phyloP scores from a whole-genome alignment of 257 asterid genomes.

The Ehretia macrophylla region DNA sequence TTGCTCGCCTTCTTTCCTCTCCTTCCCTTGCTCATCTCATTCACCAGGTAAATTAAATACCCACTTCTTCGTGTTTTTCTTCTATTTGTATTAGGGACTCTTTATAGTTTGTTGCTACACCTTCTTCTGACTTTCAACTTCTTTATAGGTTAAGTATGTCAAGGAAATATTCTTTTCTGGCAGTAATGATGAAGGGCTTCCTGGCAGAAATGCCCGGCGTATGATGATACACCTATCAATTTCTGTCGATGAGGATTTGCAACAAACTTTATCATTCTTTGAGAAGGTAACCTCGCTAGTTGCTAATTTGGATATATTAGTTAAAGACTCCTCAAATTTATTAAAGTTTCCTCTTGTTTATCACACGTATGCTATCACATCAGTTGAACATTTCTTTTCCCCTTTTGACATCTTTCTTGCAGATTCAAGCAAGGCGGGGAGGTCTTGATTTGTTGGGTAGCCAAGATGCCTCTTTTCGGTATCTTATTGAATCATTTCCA shows the following conservation, averaged over 20 bases:
- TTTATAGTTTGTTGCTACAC: not conserved
- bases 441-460: constrained; percentile 67
- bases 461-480: constrained; percentile 53
- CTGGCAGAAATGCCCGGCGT: constrained; percentile 63
- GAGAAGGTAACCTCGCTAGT: constrained; percentile 58
- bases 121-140: constrained; percentile 16
- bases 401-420: constrained; percentile 5
- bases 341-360: too few relatives aligned
- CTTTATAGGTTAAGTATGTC: constrained; percentile 74
- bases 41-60: constrained; percentile 68
- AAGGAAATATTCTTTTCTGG: constrained; percentile 74
- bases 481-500: constrained; percentile 87
- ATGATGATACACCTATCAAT: constrained; percentile 81
- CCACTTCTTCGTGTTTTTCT: too few relatives aligned
- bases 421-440: constrained; percentile 97
- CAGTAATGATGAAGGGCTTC: constrained; percentile 44
- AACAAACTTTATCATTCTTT: constrained; percentile 85
- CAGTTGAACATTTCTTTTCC: too few relatives aligned
- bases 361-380: too few relatives aligned
- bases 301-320: too few relatives aligned
- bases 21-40: constrained; percentile 53
- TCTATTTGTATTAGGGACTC: too few relatives aligned
- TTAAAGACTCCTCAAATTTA: too few relatives aligned
- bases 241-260: constrained; percentile 80
- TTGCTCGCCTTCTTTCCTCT: constrained; percentile 63